Base-by-base conservation (phyloP, 2,329 filamentous ascomycete species). In the Plenodomus biglobosus region DNA sequence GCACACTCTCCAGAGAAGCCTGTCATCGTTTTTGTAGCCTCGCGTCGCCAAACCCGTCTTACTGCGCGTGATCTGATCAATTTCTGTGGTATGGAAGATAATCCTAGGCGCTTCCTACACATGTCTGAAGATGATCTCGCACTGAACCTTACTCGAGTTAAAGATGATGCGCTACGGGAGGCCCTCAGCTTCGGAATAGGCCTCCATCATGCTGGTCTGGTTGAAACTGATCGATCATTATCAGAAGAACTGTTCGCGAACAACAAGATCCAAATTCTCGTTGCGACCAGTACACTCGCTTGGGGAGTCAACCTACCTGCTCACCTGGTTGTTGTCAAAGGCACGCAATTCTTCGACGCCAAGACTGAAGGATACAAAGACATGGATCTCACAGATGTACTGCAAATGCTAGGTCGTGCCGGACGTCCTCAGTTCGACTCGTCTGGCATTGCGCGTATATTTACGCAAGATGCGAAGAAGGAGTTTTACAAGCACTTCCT, bases 401-500 rank as follows among this genome's bases (percentile, higher is more conserved):
- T 99, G 53, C 94, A 99, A 74, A 99, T 99, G 94, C 79, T 99
- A 21, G 94, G 94, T 60, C 87, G 94, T 73, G 94, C 94, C 11
- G 94, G 94, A 15, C 88, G 94, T 54, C 94, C 94, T 3, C 94
- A 99, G 68, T 99, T 99, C 69, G 94, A 99, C 72, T 88, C 86
- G 44, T 95, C 92, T 0, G 94, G 95, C 58, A 95, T 99, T 48
- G 95, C 94, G 8, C 86, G 92, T 22, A 99, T 99, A 67, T 96
- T 99, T 68, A 99, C 94, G 0, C 92, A 99, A 65, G 92, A 97
- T 64, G 79, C 92, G 2, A 99, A 97, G 79, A 99, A 99, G 74
- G 90, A 95, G 50, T 99, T 99, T 73, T 99, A 99, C 76, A 99
- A 99, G 77, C 94, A 99, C 74, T 99, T 99, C 76, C 75, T 99